phyloP scores from a whole-genome alignment of 2,329 filamentous ascomycete species.

The Aspergillus sp. region DNA sequence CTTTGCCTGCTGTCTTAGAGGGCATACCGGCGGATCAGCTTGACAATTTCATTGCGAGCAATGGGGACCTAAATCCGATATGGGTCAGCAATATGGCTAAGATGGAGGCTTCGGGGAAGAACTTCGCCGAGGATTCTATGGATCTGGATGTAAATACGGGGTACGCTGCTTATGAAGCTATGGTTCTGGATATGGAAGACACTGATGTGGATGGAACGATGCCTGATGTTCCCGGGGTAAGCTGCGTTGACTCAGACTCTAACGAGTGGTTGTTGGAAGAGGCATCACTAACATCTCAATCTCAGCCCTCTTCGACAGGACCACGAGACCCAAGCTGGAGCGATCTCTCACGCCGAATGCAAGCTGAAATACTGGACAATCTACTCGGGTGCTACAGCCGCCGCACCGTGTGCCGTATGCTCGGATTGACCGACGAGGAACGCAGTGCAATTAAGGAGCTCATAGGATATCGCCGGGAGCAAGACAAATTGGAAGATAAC shows the following conservation, averaged over 20 bases:
- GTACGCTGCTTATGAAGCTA: background rate
- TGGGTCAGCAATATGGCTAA: conserved; percentile 30
- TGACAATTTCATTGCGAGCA: conserved; percentile 28
- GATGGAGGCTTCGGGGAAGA: conserved; percentile 13
- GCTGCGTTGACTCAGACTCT: background rate
- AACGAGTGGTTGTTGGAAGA: background rate
- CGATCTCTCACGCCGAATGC: conserved; percentile 32
- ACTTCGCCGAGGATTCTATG: background rate
- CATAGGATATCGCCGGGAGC: conserved; percentile 23
- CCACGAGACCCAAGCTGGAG: conserved; percentile 29
- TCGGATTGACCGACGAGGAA: conserved; percentile 28
- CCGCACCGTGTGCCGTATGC: conserved; percentile 20
- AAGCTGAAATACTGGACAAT: conserved; percentile 38
- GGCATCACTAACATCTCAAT: background rate
- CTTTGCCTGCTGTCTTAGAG: conserved; percentile 4
- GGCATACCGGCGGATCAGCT: conserved; percentile 15
- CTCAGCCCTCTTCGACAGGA: background rate
- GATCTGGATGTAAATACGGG: conserved; percentile 8
- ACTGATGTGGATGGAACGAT: conserved; percentile 19
- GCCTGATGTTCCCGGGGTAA: conserved; percentile 8
- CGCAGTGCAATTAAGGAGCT: conserved; percentile 18
- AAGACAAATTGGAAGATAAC: conserved; percentile 30
- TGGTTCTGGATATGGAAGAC: conserved; percentile 17
- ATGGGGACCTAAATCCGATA: conserved; percentile 27
- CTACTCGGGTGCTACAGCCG: conserved; percentile 25